These are phyloP conservation scores for Myxozyma nipponensis DNA, from an alignment of 805 yeast genomes.

Conservation along the genomic window DNA sequence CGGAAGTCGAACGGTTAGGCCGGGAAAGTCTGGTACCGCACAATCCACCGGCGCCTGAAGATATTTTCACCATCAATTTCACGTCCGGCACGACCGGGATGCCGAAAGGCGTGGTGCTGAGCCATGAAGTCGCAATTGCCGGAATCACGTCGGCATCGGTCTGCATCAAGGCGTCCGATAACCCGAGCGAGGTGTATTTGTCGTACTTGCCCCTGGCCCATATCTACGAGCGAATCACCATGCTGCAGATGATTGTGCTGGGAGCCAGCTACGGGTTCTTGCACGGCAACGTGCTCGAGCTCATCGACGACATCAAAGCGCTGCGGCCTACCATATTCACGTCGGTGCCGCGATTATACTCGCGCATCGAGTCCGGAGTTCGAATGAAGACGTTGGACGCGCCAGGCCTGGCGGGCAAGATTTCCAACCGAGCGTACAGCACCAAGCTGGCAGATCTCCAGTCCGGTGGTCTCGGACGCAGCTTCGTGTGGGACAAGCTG, in stretches of 20 bases:
- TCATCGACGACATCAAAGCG: slow-evolving; percentile 56
- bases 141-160: slow-evolving; percentile 9
- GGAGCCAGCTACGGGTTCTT: slow-evolving; percentile 57
- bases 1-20: slow-evolving; percentile 41
- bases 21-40: slow-evolving; percentile 46
- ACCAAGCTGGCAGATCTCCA: slow-evolving; percentile 40
- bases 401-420: slow-evolving; percentile 46
- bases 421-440: slow-evolving; percentile 42
- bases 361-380: slow-evolving; percentile 58
- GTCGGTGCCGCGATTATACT: slow-evolving; percentile 62
- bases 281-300: slow-evolving; percentile 48
- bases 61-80: slow-evolving; percentile 59
- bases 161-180: slow-evolving; percentile 30
- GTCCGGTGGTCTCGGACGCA: slow-evolving; percentile 42
- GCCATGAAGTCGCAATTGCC: slow-evolving; percentile 43
- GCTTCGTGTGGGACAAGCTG: slow-evolving; percentile 39
- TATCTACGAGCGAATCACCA: slow-evolving; percentile 50
- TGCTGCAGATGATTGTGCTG: slow-evolving; percentile 42
- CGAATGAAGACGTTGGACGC: slow-evolving; percentile 47
- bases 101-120: slow-evolving; percentile 65
- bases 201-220: slow-evolving; percentile 56
- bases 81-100: slow-evolving; percentile 77
- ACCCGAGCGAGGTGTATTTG: slow-evolving; percentile 36
- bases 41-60: slow-evolving; percentile 50
- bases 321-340: slow-evolving; percentile 53